phyloP scores from a whole-genome alignment of 768 basidiomycete genomes.

The Mycena galopus region DNA sequence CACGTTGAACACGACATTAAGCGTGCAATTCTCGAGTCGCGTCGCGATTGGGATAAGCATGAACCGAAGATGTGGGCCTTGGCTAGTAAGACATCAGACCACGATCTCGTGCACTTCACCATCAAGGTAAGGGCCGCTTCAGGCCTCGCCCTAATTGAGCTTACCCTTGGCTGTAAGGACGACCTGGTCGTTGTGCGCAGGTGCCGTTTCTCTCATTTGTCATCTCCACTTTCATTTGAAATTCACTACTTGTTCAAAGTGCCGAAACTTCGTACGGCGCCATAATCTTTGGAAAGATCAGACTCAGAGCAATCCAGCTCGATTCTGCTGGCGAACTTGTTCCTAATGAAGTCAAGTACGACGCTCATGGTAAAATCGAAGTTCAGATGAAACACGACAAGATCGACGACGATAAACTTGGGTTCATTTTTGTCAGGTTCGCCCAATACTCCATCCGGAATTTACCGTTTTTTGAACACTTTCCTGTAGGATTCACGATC shows the following conservation, averaged over 20 bases:
- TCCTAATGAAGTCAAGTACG: constrained; percentile 12
- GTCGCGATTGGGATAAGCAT: constrained; percentile 79
- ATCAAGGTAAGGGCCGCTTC: constrained; percentile 54
- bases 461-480: constrained; percentile 6
- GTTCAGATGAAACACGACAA: constrained; percentile 65
- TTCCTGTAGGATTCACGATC: constrained; percentile 74
- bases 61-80: constrained; percentile 81
- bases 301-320: constrained; percentile 69
- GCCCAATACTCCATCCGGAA: constrained; percentile 2
- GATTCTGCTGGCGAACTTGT: constrained; percentile 25
- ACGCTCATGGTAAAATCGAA: constrained; percentile 29
- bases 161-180: constrained; percentile 37
- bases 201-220: neutral
- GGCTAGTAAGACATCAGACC: constrained; percentile 64
- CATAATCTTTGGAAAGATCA: constrained; percentile 83
- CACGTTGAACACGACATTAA: constrained; percentile 68
- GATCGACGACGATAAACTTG: constrained; percentile 55
- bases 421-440: constrained; percentile 20
- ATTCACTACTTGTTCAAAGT: constrained; percentile 35
- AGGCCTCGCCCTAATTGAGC: constrained; percentile 13
- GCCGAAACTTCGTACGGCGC: constrained; percentile 74
- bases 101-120: constrained; percentile 64
- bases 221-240: neutral
- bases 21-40: constrained; percentile 73
- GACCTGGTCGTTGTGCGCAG: constrained; percentile 62